These are phyloP conservation scores for Candida pseudoglaebosa DNA, from an alignment of 805 yeast genomes.

Conservation along the genomic window DNA sequence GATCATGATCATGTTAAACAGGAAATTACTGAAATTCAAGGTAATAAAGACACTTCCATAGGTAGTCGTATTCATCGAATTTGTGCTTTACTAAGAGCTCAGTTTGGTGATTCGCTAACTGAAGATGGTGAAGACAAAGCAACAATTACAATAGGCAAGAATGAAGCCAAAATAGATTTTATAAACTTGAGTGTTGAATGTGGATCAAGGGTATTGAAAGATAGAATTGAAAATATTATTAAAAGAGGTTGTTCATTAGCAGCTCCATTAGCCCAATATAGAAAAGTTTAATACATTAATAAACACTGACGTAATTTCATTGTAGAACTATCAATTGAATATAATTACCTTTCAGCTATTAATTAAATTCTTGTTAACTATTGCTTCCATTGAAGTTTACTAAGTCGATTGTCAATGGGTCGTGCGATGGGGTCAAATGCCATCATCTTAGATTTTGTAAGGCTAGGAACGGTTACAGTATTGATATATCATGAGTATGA, in stretches of 20 bases:
- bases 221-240: constrained; percentile 77
- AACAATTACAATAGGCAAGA: constrained; percentile 66
- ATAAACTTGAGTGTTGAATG: constrained; percentile 63
- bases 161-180: constrained; percentile 67
- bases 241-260: constrained; percentile 75
- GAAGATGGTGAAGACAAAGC: constrained; percentile 48
- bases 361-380: too few species aligned
- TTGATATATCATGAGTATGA: background rate
- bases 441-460: background rate
- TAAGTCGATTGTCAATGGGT: too few species aligned
- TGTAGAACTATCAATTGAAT: too few species aligned
- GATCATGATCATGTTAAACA: constrained; percentile 17
- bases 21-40: constrained; percentile 9
- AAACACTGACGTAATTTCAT: constrained; percentile 5
- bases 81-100: constrained; percentile 64
- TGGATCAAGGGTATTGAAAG: constrained; percentile 68
- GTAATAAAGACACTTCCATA: constrained; percentile 12
- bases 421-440: constrained; percentile 1
- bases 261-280: constrained; percentile 67
- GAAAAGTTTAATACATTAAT: constrained; percentile 13
- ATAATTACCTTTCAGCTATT: too few species aligned
- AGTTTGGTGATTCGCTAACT: constrained; percentile 76
- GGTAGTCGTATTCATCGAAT: constrained; percentile 46
- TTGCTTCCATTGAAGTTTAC: too few species aligned
- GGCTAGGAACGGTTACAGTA: background rate